Base-by-base conservation (phyloP, 1,284 basidiomycete species). In the Puccinia triticina region DNA sequence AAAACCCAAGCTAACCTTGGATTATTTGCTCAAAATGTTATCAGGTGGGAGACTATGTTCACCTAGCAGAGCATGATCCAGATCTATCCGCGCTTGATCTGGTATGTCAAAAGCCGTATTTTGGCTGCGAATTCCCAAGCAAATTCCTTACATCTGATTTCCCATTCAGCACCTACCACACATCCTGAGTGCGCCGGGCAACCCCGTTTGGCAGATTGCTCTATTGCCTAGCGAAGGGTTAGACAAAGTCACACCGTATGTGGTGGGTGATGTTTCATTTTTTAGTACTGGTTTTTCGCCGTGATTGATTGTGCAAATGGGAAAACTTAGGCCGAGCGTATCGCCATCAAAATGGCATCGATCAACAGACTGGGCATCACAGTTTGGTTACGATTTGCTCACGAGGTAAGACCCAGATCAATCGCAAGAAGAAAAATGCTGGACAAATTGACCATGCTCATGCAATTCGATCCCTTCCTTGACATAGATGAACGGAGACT, bases 401-500 rank as follows among this genome's bases (percentile, higher is more conserved):
- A 82, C 26, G 80, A 82, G 72, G 80, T 82, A 67, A 57, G 64
- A 40, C 3, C 18, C 4, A 29, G 40, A 32, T 7, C 23, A 74
- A 34, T 37, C 55, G 10, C 11, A 66, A 77, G 46, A n/a, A 37
- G 14, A 71, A 21, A 2, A 29, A 77, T 61, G 10, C 7, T 2
- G 18, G 59, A n/a, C n/a, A n/a, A n/a, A n/a, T n/a, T n/a, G n/a
- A n/a, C n/a, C n/a, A n/a, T 34, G 43, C 32, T 53, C 16, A n/a
- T 1, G 29, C 23, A 37, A n/a, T n/a, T n/a, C n/a, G n/a, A 40
- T n/a, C 57, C 40, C 18, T 40, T 23, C 34, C 50, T 32, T 34
- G 4, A 73, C 14, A 12, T 66, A 82, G 80, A 82, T 82, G 80
- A 82, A 82, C 29, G 80, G 80, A 46, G 73, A 75, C 48, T 82